A percentile compares a stretch with the other conserved stretches of the same genome.
phyloP scores from a whole-genome alignment of 768 basidiomycete species.

The Russula virescens region DNA sequence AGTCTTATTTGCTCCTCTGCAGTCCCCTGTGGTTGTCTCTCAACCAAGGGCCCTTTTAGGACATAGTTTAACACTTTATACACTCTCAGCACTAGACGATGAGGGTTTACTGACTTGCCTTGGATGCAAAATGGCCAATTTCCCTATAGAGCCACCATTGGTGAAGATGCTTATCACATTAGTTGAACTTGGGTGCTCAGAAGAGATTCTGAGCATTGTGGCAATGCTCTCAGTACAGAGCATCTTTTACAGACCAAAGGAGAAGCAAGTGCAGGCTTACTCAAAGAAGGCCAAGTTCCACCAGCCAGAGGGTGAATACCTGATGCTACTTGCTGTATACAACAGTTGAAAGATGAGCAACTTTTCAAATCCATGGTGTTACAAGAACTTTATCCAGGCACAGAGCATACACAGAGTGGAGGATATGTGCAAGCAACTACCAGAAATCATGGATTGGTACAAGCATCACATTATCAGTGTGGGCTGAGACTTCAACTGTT shows the following conservation, averaged over 20 bases:
- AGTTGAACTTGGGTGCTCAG: slow-evolving; percentile 95
- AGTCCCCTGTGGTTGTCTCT: too few relatives aligned
- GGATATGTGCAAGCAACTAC: slow-evolving; percentile 93
- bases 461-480: slow-evolving; percentile 95
- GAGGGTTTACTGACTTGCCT: slow-evolving; percentile 92
- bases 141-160: slow-evolving; percentile 93
- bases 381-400: slow-evolving; percentile 98
- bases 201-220: slow-evolving; percentile 94
- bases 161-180: slow-evolving; percentile 99
- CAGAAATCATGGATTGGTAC: slow-evolving; percentile 99
- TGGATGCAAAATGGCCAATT: slow-evolving; percentile 99
- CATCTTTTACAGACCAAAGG: slow-evolving; percentile 98
- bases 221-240: slow-evolving; percentile 97
- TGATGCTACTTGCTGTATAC: slow-evolving; percentile 89
- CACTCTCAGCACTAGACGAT: slow-evolving; percentile 92
- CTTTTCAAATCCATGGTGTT: slow-evolving; percentile 99
- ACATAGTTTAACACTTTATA: too few relatives aligned
- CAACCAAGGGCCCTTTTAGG: too few relatives aligned
- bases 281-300: slow-evolving; percentile 99
- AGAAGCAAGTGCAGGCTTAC: slow-evolving; percentile 98
- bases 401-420: slow-evolving; percentile 95
- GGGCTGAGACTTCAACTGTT: slow-evolving; percentile 85
- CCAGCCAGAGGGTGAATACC: slow-evolving; percentile 95
- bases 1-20: too few relatives aligned
- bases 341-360: slow-evolving; percentile 97